Conservation (phyloP, 305 asterid species). For the Ilex paraguariensis region DNA sequence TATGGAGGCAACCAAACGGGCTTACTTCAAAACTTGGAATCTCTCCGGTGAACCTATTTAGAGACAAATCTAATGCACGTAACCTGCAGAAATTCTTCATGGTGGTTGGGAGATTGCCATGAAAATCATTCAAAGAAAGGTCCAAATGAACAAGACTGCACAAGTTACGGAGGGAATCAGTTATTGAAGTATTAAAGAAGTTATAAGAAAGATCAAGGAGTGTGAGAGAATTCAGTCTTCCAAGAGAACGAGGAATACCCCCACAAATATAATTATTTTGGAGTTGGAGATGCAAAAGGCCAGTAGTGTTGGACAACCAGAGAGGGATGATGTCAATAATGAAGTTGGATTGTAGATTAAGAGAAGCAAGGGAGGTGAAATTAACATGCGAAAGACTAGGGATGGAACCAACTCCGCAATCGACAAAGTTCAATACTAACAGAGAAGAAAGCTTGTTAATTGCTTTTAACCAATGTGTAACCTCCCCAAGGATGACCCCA, state of each 20-base stretch:
- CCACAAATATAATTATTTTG: too few relatives aligned
- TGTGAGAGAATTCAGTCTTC: too few relatives aligned
- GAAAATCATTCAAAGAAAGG: not conserved
- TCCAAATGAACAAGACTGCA: too few relatives aligned
- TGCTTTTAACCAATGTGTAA: constrained; percentile 12
- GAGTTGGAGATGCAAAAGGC: too few relatives aligned
- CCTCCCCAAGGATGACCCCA: not conserved
- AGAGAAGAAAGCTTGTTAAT: constrained; percentile 18
- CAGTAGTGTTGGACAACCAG: too few relatives aligned
- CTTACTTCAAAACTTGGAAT: not conserved
- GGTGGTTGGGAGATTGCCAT: not conserved
- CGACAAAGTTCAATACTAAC: constrained; percentile 7
- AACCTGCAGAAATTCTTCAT: not conserved
- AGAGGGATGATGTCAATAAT: too few relatives aligned
- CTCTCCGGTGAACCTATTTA: constrained; percentile 2
- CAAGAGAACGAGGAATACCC: too few relatives aligned
- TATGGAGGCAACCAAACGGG: not conserved
- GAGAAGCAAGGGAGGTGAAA: constrained; percentile 11
- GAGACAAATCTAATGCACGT: not conserved
- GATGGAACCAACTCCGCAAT: not conserved
- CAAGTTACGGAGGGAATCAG: not conserved
- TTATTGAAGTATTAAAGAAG: constrained; percentile 4
- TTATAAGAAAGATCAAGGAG: constrained; percentile 6
- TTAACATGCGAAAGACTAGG: constrained; percentile 4
- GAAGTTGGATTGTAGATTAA: not conserved